Evolutionary conservation across 169 alveolate species (phyloP), one percentile per base, ranked within the genome.

Genomic region (Eimeria tenella): DNA sequence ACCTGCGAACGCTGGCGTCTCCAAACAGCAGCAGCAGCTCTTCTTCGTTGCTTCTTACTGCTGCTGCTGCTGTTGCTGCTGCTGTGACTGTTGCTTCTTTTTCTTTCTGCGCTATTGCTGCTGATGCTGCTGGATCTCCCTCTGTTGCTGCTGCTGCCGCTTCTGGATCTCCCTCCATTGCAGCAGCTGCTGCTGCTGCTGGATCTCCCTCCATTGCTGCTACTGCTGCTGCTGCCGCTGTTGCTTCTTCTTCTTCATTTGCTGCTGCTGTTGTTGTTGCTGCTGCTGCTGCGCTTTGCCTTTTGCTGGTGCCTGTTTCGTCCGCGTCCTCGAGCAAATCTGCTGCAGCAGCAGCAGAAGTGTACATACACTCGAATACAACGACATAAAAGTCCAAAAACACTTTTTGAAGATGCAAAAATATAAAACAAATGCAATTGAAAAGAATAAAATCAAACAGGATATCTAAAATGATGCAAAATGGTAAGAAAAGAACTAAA

Each of bases 221-320:
- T 73, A 55, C 83, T 42, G 83, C 83, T 8, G 83, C 83, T n/a
- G 83, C 83, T 73, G 83, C 83, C 7, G 83, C 13, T 10, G 74
- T 50, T 23, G 56, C 83, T 6, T 19, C 83, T 31, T 23, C 83
- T 9, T 23, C 55, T 31, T 8, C 49, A 21, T 23, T 50, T 23
- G 83, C 53, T 31, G 56, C 53, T 31, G 83, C 52, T 8, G 83
- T 55, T 6, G 58, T 8, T 31, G 83, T 50, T 31, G 53, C 53
- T 31, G 56, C 83, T 31, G 56, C 83, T 73, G 74, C 17, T 13
- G 83, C 58, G 11, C 1, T 3, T 58, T 58, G 68, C 68, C 19
- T 58, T 58, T 58, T 58, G 21, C 19, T 58, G 21, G 2, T 17
- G 68, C 4, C 19, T 58, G 68, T 17, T 58, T 58, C 84, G 84